phyloP scores from a whole-genome alignment of 169 alveolate species.

The Plasmodium vivax region DNA sequence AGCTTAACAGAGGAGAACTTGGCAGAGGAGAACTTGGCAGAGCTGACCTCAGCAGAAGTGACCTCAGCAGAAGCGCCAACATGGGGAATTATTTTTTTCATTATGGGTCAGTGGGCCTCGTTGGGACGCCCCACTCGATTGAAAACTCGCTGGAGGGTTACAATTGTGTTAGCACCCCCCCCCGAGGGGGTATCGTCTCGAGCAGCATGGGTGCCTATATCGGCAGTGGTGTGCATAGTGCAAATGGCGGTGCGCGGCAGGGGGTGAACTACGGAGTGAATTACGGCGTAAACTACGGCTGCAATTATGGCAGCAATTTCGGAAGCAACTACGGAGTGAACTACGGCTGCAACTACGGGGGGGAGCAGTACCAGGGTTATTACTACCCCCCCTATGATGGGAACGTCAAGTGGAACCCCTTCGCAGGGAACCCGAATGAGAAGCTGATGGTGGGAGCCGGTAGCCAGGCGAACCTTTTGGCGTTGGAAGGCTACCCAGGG shows the following conservation, averaged over 20 bases:
- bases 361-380: background rate
- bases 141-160: background rate
- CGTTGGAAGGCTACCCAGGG: background rate
- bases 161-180: background rate
- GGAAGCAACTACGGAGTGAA: background rate
- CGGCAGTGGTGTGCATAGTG: background rate
- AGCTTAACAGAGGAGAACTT: background rate
- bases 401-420: background rate
- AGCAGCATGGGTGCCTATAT: background rate
- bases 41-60: background rate
- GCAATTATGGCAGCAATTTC: background rate
- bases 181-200: background rate
- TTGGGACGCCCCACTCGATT: background rate
- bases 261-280: background rate
- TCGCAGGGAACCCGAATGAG: background rate
- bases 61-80: background rate
- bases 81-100: background rate
- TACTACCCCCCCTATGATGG: background rate
- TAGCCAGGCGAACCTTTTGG: background rate
- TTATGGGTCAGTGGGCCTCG: background rate
- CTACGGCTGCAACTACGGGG: background rate
- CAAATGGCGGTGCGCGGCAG: background rate
- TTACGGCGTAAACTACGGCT: background rate
- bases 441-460: background rate
- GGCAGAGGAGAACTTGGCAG: background rate